Evolutionary conservation across 2,329 filamentous ascomycete genomes (phyloP).

Genomic region (Teratosphaeria gauchensis): DNA sequence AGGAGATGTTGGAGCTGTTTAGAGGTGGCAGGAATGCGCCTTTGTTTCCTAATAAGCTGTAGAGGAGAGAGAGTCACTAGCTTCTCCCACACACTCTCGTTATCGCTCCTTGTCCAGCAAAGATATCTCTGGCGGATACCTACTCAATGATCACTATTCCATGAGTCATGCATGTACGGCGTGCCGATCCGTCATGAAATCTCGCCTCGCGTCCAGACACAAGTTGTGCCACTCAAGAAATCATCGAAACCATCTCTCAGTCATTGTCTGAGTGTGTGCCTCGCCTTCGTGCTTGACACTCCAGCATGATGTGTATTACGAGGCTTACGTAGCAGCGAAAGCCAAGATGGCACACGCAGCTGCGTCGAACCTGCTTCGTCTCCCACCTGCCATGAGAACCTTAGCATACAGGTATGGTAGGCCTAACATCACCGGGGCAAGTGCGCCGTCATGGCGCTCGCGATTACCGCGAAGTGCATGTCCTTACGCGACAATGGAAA

Average conservation of each 20-base stretch:
- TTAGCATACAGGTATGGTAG: background rate
- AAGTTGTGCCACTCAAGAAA: background rate
- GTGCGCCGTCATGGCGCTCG: background rate
- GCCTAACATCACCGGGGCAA: background rate
- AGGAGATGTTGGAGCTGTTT: constrained; percentile 42
- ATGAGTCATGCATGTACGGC: no score
- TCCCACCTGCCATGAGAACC: constrained; percentile 2
- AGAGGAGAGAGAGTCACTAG: background rate
- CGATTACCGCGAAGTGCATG: background rate
- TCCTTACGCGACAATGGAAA: background rate
- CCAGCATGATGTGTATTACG: background rate
- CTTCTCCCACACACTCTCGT: no score
- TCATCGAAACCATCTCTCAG: background rate
- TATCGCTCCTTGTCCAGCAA: no score
- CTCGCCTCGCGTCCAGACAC: no score
- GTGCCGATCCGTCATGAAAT: no score
- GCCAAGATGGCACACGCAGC: background rate
- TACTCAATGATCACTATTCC: no score
- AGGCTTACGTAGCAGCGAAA: background rate
- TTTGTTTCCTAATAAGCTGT: constrained; percentile 24
- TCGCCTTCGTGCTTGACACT: background rate
- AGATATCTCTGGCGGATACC: no score
- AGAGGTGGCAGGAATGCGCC: constrained; percentile 32
- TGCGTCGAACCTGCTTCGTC: background rate
- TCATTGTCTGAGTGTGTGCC: background rate